These are phyloP conservation scores for Trichosporon faecale DNA, from an alignment of 1,284 basidiomycete species.

Conservation along the genomic window DNA sequence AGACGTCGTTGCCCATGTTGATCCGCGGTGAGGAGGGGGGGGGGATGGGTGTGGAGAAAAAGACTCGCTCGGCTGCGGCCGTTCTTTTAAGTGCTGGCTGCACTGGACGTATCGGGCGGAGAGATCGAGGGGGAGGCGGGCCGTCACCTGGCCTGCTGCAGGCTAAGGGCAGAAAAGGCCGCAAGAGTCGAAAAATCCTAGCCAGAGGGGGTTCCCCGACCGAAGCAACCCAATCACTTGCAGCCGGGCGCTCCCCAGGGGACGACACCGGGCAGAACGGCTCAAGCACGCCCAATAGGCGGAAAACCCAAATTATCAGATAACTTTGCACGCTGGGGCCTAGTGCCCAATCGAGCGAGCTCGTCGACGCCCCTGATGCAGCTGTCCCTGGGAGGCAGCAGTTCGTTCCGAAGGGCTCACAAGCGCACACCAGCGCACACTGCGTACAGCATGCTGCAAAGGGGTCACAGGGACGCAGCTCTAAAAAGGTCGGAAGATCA, in stretches of 20 bases:
- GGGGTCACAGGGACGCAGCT: neutral
- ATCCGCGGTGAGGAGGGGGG: neutral
- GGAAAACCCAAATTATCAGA: constrained; percentile 17
- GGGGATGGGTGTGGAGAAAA: neutral
- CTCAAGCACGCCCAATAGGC: neutral
- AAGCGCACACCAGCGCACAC: neutral
- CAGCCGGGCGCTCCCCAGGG: neutral
- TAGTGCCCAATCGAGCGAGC: neutral
- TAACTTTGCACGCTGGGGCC: constrained; percentile 7
- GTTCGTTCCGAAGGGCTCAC: neutral
- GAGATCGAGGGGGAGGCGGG: neutral
- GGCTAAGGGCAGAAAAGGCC: neutral
- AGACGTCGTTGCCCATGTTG: constrained; percentile 47
- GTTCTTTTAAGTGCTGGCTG: neutral
- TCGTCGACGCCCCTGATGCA: neutral
- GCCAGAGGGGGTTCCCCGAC: neutral
- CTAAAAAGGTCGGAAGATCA: constrained; percentile 8
- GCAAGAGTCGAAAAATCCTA: constrained; percentile 2
- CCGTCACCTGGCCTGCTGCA: neutral
- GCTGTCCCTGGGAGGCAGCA: neutral
- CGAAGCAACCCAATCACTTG: neutral
- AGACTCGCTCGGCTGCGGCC: neutral
- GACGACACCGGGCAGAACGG: neutral
- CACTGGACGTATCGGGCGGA: neutral
- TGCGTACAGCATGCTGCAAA: neutral